A percentile compares a stretch with the other conserved stretches of the same genome.
Evolutionary conservation across 139 green algal genomes (phyloP).

Genomic region (Diplosphaera chodatii): DNA sequence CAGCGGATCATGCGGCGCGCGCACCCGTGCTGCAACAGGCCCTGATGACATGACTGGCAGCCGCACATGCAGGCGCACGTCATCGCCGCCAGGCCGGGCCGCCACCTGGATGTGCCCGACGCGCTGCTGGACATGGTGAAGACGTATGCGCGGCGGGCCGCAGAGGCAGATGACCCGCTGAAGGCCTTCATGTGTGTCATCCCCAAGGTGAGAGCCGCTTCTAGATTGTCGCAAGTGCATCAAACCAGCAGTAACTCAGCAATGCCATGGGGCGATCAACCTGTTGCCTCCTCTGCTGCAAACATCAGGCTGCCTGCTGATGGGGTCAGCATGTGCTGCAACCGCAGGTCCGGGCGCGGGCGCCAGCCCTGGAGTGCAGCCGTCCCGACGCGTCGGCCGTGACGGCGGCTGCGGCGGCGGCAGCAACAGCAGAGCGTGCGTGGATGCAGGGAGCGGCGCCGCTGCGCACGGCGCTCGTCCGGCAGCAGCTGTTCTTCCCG

Average conservation of each 20-base stretch:
- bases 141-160: slow-evolving; percentile 22
- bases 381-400: slow-evolving; percentile 30
- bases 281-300: too few relatives aligned
- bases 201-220: slow-evolving; percentile 53
- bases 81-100: background rate
- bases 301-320: too few relatives aligned
- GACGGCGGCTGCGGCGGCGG: slow-evolving; percentile 14
- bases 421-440: slow-evolving; percentile 6
- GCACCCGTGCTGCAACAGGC: too few relatives aligned
- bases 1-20: too few relatives aligned
- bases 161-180: slow-evolving; percentile 43
- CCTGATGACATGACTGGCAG: too few relatives aligned
- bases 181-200: slow-evolving; percentile 78
- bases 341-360: slow-evolving; percentile 47
- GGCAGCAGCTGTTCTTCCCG: slow-evolving; percentile 92
- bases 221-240: too few relatives aligned
- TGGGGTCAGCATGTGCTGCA: too few relatives aligned
- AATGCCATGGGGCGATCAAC: too few relatives aligned
- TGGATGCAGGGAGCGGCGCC: slow-evolving; percentile 28
- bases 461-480: slow-evolving; percentile 65
- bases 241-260: too few relatives aligned
- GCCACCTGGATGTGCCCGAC: slow-evolving; percentile 12
- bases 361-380: slow-evolving; percentile 46
- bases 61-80: background rate
- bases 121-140: slow-evolving; percentile 22